Base-by-base conservation (phyloP, 805 yeast genomes). In the Ogataea pini region DNA sequence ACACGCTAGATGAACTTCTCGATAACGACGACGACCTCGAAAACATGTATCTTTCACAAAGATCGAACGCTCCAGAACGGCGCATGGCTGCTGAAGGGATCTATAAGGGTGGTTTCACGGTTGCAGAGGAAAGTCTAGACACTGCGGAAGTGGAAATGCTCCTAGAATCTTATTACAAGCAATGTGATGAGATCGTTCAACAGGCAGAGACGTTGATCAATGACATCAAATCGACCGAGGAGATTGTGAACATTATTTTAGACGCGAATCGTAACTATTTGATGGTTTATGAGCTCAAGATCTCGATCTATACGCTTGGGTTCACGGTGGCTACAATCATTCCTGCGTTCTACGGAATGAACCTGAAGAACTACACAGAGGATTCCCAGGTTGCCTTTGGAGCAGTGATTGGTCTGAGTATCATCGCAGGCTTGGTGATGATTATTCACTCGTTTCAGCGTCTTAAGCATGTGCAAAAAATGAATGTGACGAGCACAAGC, bases 281-380 rank as follows among this genome's bases (percentile, higher is more conserved):
- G 52, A 89, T 91, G 96, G 75, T 91, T 48, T 82, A 86, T 56
- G 96, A 91, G 60, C 71, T 91, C 54, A 85, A 87, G 58, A 81
- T 90, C 13, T 82, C 95, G 0, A 85, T 91, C 20, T 88, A 87
- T 53, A 89, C 97, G 0, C 66, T 91, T 29, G 96, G 96, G 0
- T 79, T 88, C 60, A 86, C 96, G 0, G 85, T 88, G 18, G 96
- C 96, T 1, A 85, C 96, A 1, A 70, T 88, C 17, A 58, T 89
- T 1, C 96, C 97, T 2, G 96, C 96, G 7, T 83, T 90, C 57
- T 91, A 88, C 60, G 96, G 96, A 28, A 87, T 87, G 95, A 87
- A 87, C 60, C 69, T 87, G 58, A 84, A 84, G 53, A 87, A 87
- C 58, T 86, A 82, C 59, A 80, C 86, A 4, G 95, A 87, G 63